Evolutionary conservation across 768 basidiomycete species (phyloP).

Genomic region (Termitomyces sp.): DNA sequence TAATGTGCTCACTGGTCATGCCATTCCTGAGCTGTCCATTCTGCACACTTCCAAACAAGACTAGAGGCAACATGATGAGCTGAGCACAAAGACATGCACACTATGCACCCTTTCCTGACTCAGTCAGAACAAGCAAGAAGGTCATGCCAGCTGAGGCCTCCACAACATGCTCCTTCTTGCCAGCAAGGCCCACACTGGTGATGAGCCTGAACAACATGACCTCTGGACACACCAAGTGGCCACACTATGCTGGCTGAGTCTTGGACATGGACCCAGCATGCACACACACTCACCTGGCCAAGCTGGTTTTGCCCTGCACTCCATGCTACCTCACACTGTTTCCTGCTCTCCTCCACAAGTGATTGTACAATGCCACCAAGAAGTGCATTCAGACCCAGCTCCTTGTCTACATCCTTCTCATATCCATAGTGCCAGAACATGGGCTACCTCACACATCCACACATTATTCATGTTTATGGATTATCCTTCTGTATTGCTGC

Average conservation of each 20-base stretch:
- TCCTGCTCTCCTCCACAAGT: no score
- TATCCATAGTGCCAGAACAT: no score
- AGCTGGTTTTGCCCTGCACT: constrained; percentile 75
- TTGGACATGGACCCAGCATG: constrained; percentile 1
- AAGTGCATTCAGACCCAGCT: no score
- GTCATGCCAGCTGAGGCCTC: constrained; percentile 79
- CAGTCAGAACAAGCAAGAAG: constrained; percentile 82
- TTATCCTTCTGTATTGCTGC: no score
- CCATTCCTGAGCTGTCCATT: constrained; percentile 94
- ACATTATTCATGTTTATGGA: no score
- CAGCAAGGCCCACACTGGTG: constrained; percentile 51
- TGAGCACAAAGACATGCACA: background rate
- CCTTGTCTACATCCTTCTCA: no score
- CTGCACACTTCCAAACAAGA: constrained; percentile 90
- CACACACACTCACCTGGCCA: constrained; percentile 62
- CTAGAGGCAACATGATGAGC: constrained; percentile 33
- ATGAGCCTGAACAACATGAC: constrained; percentile 63
- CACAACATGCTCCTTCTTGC: constrained; percentile 61
- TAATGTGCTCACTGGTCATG: constrained; percentile 87
- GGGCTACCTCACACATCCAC: no score
- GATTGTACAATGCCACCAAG: no score
- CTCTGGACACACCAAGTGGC: constrained; percentile 63
- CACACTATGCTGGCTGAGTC: constrained; percentile 64
- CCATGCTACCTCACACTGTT: no score
- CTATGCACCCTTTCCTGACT: constrained; percentile 74